A percentile compares a stretch with the other conserved stretches of the same genome.
These are phyloP conservation scores for Clarireedia homoeocarpa DNA, from an alignment of 2,329 filamentous ascomycete genomes.

Conservation along the genomic window DNA sequence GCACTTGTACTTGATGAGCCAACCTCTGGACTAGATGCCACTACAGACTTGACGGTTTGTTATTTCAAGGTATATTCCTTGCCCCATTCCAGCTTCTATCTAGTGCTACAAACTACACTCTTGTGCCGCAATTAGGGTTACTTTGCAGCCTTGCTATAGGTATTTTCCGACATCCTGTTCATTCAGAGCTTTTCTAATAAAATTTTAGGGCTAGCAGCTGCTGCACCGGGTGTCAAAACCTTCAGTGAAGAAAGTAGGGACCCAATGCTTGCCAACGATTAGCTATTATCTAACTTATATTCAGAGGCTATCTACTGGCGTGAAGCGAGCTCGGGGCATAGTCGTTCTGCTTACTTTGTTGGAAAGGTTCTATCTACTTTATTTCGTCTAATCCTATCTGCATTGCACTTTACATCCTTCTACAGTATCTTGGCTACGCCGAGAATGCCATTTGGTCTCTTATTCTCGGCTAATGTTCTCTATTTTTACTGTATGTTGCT, in stretches of 20 bases:
- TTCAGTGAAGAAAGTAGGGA: constrained; percentile 17
- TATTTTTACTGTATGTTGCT: constrained; percentile 23
- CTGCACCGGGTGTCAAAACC: constrained; percentile 44
- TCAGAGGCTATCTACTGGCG: constrained; percentile 41
- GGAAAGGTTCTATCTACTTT: constrained; percentile 46
- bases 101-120: too few species aligned
- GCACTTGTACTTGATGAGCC: constrained; percentile 56
- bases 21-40: constrained; percentile 52
- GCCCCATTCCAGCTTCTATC: too few species aligned
- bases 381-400: constrained; percentile 34
- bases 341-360: constrained; percentile 46
- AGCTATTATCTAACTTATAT: too few species aligned
- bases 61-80: too few species aligned
- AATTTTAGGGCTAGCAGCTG: too few species aligned
- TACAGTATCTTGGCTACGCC: neutral
- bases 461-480: constrained; percentile 46
- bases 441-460: constrained; percentile 9
- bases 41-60: too few species aligned
- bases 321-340: constrained; percentile 49
- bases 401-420: constrained; percentile 45
- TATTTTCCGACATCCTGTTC: too few species aligned
- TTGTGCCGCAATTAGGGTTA: too few species aligned
- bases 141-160: too few species aligned
- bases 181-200: too few species aligned
- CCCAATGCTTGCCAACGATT: too few species aligned